phyloP scores from a whole-genome alignment of 208 protist genomes.

The Crithidia sp. region DNA sequence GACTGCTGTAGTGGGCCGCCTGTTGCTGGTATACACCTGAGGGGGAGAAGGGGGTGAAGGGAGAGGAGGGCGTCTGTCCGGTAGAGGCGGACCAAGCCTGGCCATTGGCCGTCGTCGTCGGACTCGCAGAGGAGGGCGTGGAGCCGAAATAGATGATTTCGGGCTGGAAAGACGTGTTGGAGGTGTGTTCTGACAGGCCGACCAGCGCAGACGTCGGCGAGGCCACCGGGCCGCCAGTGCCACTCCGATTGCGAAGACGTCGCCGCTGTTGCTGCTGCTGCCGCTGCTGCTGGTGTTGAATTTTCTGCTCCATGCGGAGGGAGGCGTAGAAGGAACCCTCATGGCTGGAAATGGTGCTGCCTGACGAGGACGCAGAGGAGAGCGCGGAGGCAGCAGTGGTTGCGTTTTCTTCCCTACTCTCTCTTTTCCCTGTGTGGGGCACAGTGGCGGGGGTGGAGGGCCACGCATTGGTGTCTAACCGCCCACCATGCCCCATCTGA shows the following conservation, averaged over 20 bases:
- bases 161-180: not conserved
- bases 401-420: too few species aligned
- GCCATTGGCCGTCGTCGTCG: not conserved
- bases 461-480: not conserved
- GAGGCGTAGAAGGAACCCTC: slow-evolving; percentile 17
- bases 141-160: slow-evolving; percentile 15
- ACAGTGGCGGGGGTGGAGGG: not conserved
- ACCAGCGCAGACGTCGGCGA: not conserved
- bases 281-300: not conserved
- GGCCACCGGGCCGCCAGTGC: not conserved
- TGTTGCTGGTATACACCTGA: not conserved
- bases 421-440: not conserved
- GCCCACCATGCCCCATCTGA: not conserved
- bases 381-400: not conserved
- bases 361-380: not conserved
- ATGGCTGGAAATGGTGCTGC: slow-evolving; percentile 8
- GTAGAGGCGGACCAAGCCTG: not conserved
- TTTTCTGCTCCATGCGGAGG: slow-evolving; percentile 5
- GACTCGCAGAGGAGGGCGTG: slow-evolving; percentile 1
- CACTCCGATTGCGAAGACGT: too few species aligned
- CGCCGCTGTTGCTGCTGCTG: not conserved
- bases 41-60: slow-evolving; percentile 6
- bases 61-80: slow-evolving; percentile 11
- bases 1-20: too few species aligned
- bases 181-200: not conserved